Base-by-base conservation (phyloP, 106 monocot species). In the Alisma plantagoaquatica region DNA sequence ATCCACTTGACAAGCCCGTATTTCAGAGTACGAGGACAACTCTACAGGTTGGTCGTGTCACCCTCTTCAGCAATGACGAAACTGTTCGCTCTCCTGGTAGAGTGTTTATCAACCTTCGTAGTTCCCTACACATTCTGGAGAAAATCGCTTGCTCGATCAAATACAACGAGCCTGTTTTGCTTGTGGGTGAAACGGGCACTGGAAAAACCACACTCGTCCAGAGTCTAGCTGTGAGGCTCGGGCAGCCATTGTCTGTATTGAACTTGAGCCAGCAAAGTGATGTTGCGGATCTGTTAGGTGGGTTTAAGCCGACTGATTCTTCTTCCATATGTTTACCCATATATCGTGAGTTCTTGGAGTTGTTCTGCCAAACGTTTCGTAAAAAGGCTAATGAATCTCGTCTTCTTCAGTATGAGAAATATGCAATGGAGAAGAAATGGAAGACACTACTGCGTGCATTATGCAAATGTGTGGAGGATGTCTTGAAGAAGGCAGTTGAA, bases 111-210 rank as follows among this genome's bases (percentile, higher is more conserved):
- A 54, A 70, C 53, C 75, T 89, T 54, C 77, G 76, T 27, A 78
- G 58, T 46, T 75, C 84, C 20, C 51, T 96, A 22, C 64, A 76
- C 44, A 47, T 67, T 55, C 78, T 96, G 26, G 96, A 96, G 68
- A 81, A 62, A 53, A 78, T 96, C 55, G 77, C 88, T 46, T 81
- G 84, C 67, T 96, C 84, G 17, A 67, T 89, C 47, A 79, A 71
- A 57, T 67, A 70, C 56, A 89, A 89, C 50, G 88, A 96, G 56
- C 89, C 96, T 46, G 68, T 96, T 66, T 76, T 96, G 63, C 67
- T 96, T 14, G 96, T 96, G 12, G 96, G 96, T 71, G 96, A 96
- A 82, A 96, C 96, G 49, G 96, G 96, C 25, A 96, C 96, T 10
- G 96, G 96, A 30, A 96, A 96, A 68, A 96, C 96, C 23, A 96